phyloP scores from a whole-genome alignment of 78 protist species.

The Creolimax fragrantissima region DNA sequence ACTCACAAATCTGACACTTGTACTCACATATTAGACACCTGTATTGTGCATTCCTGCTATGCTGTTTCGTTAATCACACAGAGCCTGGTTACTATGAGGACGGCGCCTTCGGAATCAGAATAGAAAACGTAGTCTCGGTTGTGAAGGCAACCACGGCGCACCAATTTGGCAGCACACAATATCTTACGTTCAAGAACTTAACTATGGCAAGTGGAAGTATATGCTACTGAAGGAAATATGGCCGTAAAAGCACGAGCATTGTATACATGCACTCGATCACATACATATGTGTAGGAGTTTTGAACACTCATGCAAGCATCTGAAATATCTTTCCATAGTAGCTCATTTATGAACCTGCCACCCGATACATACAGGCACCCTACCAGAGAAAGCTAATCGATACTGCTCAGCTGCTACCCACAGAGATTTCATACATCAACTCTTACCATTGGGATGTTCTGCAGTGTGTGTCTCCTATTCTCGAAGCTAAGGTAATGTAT shows the following conservation, averaged over 20 bases:
- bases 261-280: too few species aligned
- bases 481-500: background rate
- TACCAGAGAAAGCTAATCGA: background rate
- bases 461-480: background rate
- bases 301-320: too few species aligned
- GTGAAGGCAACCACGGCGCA: background rate
- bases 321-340: too few species aligned
- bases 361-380: conserved; percentile 10
- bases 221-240: too few species aligned
- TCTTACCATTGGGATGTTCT: background rate
- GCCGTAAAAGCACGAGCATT: too few species aligned
- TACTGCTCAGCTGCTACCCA: background rate
- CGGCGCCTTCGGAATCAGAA: conserved; percentile 84
- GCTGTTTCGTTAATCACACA: too few species aligned
- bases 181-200: conserved; percentile 49
- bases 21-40: too few species aligned
- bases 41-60: background rate
- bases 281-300: too few species aligned
- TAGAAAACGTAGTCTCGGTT: conserved; percentile 67
- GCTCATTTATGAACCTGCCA: too few species aligned
- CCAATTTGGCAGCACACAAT: conserved; percentile 29
- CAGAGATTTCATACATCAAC: background rate
- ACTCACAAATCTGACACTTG: too few species aligned
- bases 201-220: conserved; percentile 56
- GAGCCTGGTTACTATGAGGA: conserved; percentile 73